phyloP scores from a whole-genome alignment of 768 basidiomycete genomes.

The Paxillus involutus region DNA sequence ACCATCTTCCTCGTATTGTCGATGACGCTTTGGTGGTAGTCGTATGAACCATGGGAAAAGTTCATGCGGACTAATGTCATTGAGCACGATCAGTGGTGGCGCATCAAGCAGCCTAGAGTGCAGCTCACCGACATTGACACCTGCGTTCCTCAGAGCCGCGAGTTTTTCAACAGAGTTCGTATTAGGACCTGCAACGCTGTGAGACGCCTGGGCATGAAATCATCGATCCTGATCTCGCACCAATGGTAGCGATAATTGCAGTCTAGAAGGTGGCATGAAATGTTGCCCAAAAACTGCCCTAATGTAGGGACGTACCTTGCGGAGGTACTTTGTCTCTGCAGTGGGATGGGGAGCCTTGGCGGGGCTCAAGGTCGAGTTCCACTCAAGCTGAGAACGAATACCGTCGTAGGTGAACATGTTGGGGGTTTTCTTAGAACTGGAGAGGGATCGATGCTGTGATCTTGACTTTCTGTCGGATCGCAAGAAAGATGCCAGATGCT shows the following conservation, averaged over 20 bases:
- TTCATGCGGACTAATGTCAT: slow-evolving; percentile 90
- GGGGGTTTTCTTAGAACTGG: slow-evolving; percentile 8
- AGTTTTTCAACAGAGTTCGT: slow-evolving; percentile 91
- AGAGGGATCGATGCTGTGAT: slow-evolving; percentile 8
- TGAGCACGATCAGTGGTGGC: slow-evolving; percentile 6
- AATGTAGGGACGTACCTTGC: slow-evolving; percentile 66
- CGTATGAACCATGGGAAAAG: slow-evolving; percentile 98
- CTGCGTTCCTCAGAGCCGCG: slow-evolving; percentile 78
- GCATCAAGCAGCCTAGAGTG: not conserved
- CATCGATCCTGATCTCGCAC: slow-evolving; percentile 40
- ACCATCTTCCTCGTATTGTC: slow-evolving; percentile 93
- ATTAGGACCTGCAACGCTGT: slow-evolving; percentile 72
- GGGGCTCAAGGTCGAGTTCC: slow-evolving; percentile 83
- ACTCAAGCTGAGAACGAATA: slow-evolving; percentile 85
- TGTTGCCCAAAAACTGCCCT: not conserved
- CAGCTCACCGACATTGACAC: slow-evolving; percentile 93
- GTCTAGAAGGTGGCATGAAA: slow-evolving; percentile 56
- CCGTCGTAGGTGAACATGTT: slow-evolving; percentile 57
- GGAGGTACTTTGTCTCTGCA: slow-evolving; percentile 79
- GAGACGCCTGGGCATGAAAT: not conserved
- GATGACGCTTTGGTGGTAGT: slow-evolving; percentile 98
- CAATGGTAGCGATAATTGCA: slow-evolving; percentile 97
- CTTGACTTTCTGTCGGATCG: slow-evolving; percentile 7
- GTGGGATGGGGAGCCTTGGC: slow-evolving; percentile 68
- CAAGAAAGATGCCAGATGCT: slow-evolving; percentile 6